Evolutionary conservation across 2,329 filamentous ascomycete genomes (phyloP), one percentile per base, ranked within the genome.

Genomic region (Exophiala sideris): DNA sequence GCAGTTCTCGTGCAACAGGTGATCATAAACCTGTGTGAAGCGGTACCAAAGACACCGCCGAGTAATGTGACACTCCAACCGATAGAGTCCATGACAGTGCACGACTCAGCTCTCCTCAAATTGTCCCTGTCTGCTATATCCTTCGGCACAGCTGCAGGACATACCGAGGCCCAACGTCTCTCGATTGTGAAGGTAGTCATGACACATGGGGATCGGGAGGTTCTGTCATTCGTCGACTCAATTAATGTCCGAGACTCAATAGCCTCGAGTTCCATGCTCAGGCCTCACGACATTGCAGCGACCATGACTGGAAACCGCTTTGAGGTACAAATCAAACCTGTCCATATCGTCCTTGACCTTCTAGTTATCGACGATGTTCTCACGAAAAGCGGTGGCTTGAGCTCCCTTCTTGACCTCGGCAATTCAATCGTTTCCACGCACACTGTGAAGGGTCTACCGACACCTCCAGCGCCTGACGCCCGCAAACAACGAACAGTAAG

Each of bases 301-400:
- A 61, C 47, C 12, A 56, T 61, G 32, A 36, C 50, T 1, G 50
- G 44, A 40, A 57, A 62, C 34, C 54, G 62, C 9, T 60, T 88
- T 12, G 83, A 88, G 32, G 68, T 96, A 11, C 82, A 84, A 48
- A 95, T 91, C 0, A 77, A 95, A 8, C 90, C 91, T 5, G 70
- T 96, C 1, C 82, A 86, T 54, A 69, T 96, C 8, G 81, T 85
- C 52, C 72, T 97, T 38, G 89, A 97, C 66, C 74, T 96, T 12
- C 85, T 87, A 59, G 82, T 83, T 51, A 73, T 97, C 18, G 94
- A 97, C 63, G 91, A 96, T 64, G 89, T 89, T 0, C 84, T 97
- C 56, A 83, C 84, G 52, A 90, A 89, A 79, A 91, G 96, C 70
- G 94, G 94, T 34, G 94, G 94, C 0, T 76, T 99, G 40, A 96